phyloP scores from a whole-genome alignment of 176 grass and related monocot genomes.

The Aegilops longissima region DNA sequence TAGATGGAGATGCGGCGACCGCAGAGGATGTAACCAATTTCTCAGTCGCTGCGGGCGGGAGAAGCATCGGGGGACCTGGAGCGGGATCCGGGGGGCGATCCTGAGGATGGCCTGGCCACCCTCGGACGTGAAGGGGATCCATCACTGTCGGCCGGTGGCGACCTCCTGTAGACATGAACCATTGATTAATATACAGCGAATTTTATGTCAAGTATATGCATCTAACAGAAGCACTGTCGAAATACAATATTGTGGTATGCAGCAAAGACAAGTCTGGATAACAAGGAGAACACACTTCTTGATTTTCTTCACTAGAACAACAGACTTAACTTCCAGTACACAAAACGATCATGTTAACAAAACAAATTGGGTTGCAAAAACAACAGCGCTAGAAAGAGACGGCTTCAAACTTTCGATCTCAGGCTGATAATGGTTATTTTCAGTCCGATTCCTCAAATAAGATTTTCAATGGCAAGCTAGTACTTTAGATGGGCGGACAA shows the following conservation, averaged over 20 bases:
- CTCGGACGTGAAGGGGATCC: conserved; percentile 38
- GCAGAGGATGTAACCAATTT: not conserved
- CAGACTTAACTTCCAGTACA: not conserved
- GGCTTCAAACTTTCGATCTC: too few relatives aligned
- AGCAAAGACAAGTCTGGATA: not conserved
- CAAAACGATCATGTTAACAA: not conserved
- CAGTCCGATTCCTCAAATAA: not conserved
- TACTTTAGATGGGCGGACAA: not conserved
- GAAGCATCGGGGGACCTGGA: conserved; percentile 58
- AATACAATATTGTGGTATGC: not conserved
- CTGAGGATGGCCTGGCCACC: conserved; percentile 45
- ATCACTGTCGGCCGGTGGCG: conserved; percentile 21
- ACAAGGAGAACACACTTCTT: not conserved
- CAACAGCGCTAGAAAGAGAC: too few relatives aligned
- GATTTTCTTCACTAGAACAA: not conserved
- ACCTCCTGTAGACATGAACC: conserved; percentile 26
- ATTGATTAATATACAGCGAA: not conserved
- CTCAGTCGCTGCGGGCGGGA: conserved; percentile 45
- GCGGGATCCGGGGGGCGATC: conserved; percentile 54
- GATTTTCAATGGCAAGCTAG: not conserved
- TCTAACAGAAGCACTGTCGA: not conserved
- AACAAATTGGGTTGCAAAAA: not conserved
- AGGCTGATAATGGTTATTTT: too few relatives aligned
- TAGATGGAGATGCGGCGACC: not conserved
- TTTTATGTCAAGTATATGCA: not conserved